These are phyloP conservation scores for Hypseocharis bilobata DNA, from an alignment of 441 rosid species.

Conservation along the genomic window DNA sequence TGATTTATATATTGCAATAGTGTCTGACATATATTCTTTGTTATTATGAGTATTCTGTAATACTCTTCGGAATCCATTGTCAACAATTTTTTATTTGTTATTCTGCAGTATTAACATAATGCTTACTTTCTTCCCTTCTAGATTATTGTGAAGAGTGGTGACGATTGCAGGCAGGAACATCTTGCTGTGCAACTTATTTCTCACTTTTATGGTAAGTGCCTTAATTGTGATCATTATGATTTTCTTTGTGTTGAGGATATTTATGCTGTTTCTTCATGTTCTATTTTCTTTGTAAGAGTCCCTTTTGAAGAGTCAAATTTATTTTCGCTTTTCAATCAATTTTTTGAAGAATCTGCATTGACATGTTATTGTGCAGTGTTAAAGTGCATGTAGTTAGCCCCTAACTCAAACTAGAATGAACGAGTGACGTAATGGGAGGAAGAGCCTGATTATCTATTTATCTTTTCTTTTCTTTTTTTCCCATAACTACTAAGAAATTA, in stretches of 20 bases:
- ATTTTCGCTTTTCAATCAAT: not conserved
- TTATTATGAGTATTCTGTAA: not conserved
- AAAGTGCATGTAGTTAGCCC: not conserved
- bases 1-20: not conserved
- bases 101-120: conserved; percentile 7
- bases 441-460: not conserved
- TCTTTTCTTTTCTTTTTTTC: no score
- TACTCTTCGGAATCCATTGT: not conserved
- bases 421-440: not conserved
- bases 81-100: not conserved
- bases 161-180: conserved; percentile 98
- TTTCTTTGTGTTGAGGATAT: not conserved
- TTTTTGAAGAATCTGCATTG: not conserved
- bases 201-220: conserved; percentile 73
- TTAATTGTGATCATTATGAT: conserved; percentile 12
- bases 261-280: not conserved
- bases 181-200: conserved; percentile 94
- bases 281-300: not conserved
- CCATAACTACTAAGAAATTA: no score
- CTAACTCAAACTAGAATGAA: not conserved
- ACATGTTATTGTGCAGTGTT: not conserved
- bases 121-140: conserved; percentile 24
- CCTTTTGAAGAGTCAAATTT: not conserved
- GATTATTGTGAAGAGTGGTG: conserved; percentile 93
- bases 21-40: not conserved